Percentiles rank a stretch among this genome's conserved stretches.
Evolutionary conservation across 495 filamentous ascomycete genomes (phyloP).

Genomic region (Annulohypoxylon stygium): DNA sequence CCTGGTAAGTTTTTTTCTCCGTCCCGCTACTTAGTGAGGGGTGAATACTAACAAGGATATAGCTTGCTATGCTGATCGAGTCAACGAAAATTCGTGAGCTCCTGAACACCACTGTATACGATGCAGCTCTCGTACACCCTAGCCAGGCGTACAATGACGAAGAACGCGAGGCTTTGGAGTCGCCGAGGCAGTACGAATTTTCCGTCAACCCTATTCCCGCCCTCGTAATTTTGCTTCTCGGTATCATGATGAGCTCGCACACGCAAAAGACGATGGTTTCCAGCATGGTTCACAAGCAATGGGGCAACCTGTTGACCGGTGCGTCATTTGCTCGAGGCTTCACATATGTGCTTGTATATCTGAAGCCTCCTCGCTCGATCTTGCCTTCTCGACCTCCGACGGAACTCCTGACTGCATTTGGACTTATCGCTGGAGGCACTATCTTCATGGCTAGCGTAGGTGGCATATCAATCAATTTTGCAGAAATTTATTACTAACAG

Average conservation of each 20-base stretch:
- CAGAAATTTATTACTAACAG: slow-evolving; percentile 32
- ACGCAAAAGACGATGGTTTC: slow-evolving; percentile 87
- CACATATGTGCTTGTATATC: slow-evolving; percentile 84
- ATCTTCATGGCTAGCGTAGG: slow-evolving; percentile 94
- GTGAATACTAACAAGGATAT: slow-evolving; percentile 34
- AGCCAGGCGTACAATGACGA: slow-evolving; percentile 54
- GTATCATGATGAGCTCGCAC: slow-evolving; percentile 95
- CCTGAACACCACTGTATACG: slow-evolving; percentile 73
- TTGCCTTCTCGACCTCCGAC: slow-evolving; percentile 92
- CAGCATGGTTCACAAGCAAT: slow-evolving; percentile 94
- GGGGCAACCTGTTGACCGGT: slow-evolving; percentile 88
- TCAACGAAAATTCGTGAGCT: slow-evolving; percentile 76
- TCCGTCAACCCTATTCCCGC: slow-evolving; percentile 92
- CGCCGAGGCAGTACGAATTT: slow-evolving; percentile 76
- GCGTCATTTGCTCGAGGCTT: slow-evolving; percentile 81
- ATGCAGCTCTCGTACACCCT: slow-evolving; percentile 53
- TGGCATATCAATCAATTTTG: slow-evolving; percentile 30
- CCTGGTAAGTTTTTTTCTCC: slow-evolving; percentile 67
- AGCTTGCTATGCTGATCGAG: slow-evolving; percentile 95
- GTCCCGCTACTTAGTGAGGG: not conserved
- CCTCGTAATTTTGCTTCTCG: slow-evolving; percentile 85
- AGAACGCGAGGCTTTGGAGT: slow-evolving; percentile 64
- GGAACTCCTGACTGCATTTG: slow-evolving; percentile 87
- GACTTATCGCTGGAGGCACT: slow-evolving; percentile 85
- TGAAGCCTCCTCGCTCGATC: slow-evolving; percentile 85